phyloP scores from a whole-genome alignment of 2,329 filamentous ascomycete genomes.

The Beauveria medogensis region DNA sequence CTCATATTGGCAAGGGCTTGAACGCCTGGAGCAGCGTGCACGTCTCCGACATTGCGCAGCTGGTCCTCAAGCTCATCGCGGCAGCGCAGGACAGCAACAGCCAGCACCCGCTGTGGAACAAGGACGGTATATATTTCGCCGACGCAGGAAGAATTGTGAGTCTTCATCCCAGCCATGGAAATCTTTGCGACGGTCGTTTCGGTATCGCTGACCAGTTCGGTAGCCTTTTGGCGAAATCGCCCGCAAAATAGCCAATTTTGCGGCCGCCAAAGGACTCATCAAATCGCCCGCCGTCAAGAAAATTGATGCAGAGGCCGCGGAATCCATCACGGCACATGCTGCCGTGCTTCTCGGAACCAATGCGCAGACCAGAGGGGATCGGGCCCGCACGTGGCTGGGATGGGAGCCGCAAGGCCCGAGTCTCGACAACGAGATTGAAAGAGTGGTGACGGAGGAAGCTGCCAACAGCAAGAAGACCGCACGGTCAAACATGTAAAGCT shows the following conservation, averaged over 20 bases:
- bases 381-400: background rate
- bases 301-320: background rate
- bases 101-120: slow-evolving; percentile 21
- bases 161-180: background rate
- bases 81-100: slow-evolving; percentile 17
- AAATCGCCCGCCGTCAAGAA: background rate
- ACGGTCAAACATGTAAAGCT: background rate
- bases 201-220: background rate
- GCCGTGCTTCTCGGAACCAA: slow-evolving; percentile 5
- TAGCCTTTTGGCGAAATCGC: slow-evolving; percentile 1
- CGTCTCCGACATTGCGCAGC: slow-evolving; percentile 30
- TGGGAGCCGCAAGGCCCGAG: slow-evolving; percentile 6
- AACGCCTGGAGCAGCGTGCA: slow-evolving; percentile 39
- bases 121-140: slow-evolving; percentile 24
- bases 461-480: background rate
- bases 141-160: slow-evolving; percentile 3
- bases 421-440: background rate
- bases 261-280: background rate
- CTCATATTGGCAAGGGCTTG: slow-evolving; percentile 29
- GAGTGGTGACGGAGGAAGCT: background rate
- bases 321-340: slow-evolving; percentile 1
- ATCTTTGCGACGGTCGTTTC: no score
- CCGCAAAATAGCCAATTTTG: background rate
- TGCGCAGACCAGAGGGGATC: slow-evolving; percentile 1
- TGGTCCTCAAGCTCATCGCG: slow-evolving; percentile 20